Evolutionary conservation across 805 yeast species (phyloP), one percentile per base, ranked within the genome.

Genomic region (Wickerhamiella brachini): DNA sequence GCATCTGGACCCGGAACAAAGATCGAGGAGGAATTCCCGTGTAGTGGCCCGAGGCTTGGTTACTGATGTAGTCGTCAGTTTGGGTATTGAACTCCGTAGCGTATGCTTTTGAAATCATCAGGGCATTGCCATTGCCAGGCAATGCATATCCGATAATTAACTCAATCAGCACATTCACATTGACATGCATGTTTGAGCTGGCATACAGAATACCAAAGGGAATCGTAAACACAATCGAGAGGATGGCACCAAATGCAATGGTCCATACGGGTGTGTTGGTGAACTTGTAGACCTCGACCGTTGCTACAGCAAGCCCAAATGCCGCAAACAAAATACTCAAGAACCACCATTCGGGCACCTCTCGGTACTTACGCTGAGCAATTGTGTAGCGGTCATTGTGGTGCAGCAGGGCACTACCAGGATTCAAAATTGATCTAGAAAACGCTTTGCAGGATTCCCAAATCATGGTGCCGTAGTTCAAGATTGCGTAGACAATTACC

Each of bases 1-100:
- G 57, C 50, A 69, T 57, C 56, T 65, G 77, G 38, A 68, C 73
- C 57, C 78, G 68, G 67, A 79, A 79, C 31, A 78, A 63, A 0
- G 83, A 74, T 58, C 76, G 67, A 12, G 84, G 84, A 1, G 83
- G 79, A 22, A 79, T 65, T 54, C 77, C 78, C 22, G 75, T 64
- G 59, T 79, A 79, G 62, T 79, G 84, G 0, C 75, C 80, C 66
- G 71, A 64, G 57, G 77, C 77, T 54, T 65, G 66, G 58, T 77
- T 77, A 61, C 75, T 74, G 49, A 78, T 74, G 62, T 75, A 79
- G 60, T 69, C 73, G 54, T 79, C 77, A 12, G 84, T 83, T 65
- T 80, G 84, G 41, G 76, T 74, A 59, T 77, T 81, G 53, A 79
- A 78, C 59, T 79, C 78, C 48, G 78, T 75, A 44, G 80, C 80